phyloP scores from a whole-genome alignment of 345 rosid species.

The Viola odorata region DNA sequence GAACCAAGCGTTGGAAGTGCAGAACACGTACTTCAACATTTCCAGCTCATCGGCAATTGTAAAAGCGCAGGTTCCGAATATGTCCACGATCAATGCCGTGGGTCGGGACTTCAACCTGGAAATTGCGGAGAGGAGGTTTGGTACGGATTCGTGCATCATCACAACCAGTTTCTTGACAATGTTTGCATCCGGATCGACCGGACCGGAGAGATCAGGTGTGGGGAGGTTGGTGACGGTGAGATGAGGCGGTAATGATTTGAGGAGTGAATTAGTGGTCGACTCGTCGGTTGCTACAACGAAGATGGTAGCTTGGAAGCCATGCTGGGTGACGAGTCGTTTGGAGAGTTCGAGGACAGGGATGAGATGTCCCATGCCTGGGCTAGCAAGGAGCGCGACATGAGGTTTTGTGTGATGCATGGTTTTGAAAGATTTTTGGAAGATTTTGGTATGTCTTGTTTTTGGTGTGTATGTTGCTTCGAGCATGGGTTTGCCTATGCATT shows the following conservation, averaged over 20 bases:
- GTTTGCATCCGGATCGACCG: slow-evolving; percentile 20
- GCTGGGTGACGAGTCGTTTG: slow-evolving; percentile 34
- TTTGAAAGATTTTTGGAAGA: too few species aligned
- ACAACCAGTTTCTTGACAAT: slow-evolving; percentile 27
- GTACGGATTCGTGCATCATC: slow-evolving; percentile 38
- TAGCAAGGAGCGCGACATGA: slow-evolving; percentile 45
- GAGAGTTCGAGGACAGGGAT: slow-evolving; percentile 61
- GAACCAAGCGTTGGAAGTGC: slow-evolving; percentile 50
- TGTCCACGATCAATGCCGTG: slow-evolving; percentile 40
- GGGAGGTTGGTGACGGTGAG: slow-evolving; percentile 37
- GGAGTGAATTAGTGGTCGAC: slow-evolving; percentile 26
- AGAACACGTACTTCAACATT: slow-evolving; percentile 42
- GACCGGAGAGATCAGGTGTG: slow-evolving; percentile 25
- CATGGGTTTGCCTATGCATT: too few species aligned
- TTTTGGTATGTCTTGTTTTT: too few species aligned
- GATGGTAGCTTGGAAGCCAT: slow-evolving; percentile 40
- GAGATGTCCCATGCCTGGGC: slow-evolving; percentile 73
- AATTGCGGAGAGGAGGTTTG: slow-evolving; percentile 41
- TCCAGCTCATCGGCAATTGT: slow-evolving; percentile 37
- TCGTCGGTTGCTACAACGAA: slow-evolving; percentile 30
- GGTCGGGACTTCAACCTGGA: slow-evolving; percentile 31
- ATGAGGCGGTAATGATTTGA: slow-evolving; percentile 12
- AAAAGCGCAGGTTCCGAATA: slow-evolving; percentile 50
- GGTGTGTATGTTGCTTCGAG: too few species aligned
- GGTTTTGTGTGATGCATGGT: slow-evolving; percentile 4